These are phyloP conservation scores for Chondrus crispus DNA, from an alignment of 23 red algal species.

Conservation along the genomic window DNA sequence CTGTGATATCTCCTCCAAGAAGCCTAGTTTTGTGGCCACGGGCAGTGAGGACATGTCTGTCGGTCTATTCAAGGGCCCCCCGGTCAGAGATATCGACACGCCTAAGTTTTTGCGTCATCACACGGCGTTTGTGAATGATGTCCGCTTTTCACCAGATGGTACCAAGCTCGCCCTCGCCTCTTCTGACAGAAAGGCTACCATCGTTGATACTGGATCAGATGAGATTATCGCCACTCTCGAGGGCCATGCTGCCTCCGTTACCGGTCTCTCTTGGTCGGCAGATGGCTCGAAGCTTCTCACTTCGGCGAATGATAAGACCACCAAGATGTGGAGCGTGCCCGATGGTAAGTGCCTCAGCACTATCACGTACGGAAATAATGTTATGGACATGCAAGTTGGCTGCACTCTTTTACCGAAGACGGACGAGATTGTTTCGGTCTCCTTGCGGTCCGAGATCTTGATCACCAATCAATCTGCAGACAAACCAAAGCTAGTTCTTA, in stretches of 20 bases:
- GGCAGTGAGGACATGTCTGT: conserved; percentile 75
- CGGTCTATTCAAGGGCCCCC: conserved; percentile 68
- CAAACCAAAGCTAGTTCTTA: neutral
- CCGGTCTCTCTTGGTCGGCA: conserved; percentile 47
- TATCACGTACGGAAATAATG: conserved; percentile 50
- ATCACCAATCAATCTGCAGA: conserved; percentile 15
- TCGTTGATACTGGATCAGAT: conserved; percentile 27
- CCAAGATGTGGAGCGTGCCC: conserved; percentile 51
- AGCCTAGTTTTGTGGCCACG: conserved; percentile 4
- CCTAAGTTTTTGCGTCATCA: conserved; percentile 63
- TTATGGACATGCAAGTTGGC: conserved; percentile 84
- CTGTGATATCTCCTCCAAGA: conserved; percentile 30
- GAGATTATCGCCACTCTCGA: conserved; percentile 22
- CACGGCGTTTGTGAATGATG: conserved; percentile 52
- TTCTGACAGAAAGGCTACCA: conserved; percentile 35
- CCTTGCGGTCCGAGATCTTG: conserved; percentile 48
- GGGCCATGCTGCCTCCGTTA: conserved; percentile 69
- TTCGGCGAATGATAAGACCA: conserved; percentile 70
- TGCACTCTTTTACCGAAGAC: conserved; percentile 23
- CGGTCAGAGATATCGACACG: conserved; percentile 48
- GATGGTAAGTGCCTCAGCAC: conserved; percentile 41
- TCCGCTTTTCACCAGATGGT: conserved; percentile 70
- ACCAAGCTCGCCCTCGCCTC: conserved; percentile 44
- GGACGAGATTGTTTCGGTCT: conserved; percentile 40
- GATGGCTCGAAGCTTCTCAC: conserved; percentile 55